These are phyloP conservation scores for Babesia caballi DNA, from an alignment of 169 alveolate genomes.

Conservation along the genomic window DNA sequence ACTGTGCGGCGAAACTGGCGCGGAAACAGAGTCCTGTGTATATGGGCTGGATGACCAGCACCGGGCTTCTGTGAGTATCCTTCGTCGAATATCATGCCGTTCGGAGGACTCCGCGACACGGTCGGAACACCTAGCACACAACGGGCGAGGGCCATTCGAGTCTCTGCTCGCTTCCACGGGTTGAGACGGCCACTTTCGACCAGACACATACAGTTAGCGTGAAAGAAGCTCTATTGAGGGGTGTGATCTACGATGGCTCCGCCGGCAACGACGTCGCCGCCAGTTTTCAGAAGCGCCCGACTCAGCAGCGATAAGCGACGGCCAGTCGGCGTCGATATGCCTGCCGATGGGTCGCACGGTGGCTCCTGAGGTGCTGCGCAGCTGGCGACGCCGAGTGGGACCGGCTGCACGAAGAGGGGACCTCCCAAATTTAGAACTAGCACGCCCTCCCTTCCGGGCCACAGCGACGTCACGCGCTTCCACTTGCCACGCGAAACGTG, in stretches of 20 bases:
- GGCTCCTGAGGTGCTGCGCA: neutral
- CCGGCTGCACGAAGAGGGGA: constrained; percentile 40
- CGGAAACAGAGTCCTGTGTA: too few relatives aligned
- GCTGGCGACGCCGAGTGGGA: neutral
- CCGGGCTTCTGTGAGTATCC: too few relatives aligned
- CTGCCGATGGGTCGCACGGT: neutral
- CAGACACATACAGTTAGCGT: neutral
- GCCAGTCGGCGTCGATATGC: neutral
- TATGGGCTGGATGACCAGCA: too few relatives aligned
- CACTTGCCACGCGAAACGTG: neutral
- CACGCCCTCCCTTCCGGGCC: constrained; percentile 48
- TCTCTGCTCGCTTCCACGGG: too few relatives aligned
- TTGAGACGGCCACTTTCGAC: too few relatives aligned
- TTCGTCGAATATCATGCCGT: too few relatives aligned
- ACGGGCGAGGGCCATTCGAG: too few relatives aligned
- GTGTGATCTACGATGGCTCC: constrained; percentile 20
- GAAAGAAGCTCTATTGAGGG: neutral
- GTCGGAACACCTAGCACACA: too few relatives aligned
- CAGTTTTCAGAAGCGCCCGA: constrained; percentile 23
- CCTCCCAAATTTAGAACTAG: constrained; percentile 7
- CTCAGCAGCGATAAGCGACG: constrained; percentile 36
- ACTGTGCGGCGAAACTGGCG: too few relatives aligned
- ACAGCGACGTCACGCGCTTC: constrained; percentile 41
- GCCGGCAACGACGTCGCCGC: constrained; percentile 58
- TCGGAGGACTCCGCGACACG: too few relatives aligned